Evolutionary conservation across 371 early-diverging fungal genomes (phyloP), one percentile per base, ranked within the genome.

Genomic region (Fennellomyces sp.): DNA sequence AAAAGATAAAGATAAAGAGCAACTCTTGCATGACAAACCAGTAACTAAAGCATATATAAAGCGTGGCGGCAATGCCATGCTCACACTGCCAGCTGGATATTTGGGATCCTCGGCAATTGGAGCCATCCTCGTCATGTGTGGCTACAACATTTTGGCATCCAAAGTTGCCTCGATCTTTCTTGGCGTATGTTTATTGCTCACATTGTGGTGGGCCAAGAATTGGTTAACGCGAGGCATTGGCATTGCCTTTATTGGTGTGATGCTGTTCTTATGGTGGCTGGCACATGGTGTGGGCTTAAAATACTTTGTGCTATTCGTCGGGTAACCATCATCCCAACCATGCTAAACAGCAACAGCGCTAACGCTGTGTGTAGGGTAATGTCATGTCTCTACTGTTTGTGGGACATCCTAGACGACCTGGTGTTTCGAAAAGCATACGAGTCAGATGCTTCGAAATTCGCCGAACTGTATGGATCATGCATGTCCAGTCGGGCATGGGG

Each of bases 391-490:
- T 94, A 96, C 68, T 81, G 88, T 48, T 81, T 94, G 19, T 92
- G 93, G 88, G 96, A 96, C 75, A 94, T 95, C 64, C 71, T 95
- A 55, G 95, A 96, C 52, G 94, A 94, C 72, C 79, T 95, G 12
- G 84, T 96, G 3, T 73, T 88, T 50, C 80, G 93, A 33, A 92
- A 92, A 73, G 91, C 90, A n/a, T 89, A 94, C 70, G 91, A 90
- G 56, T 88, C 89, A 25, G 96, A 95, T 66, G 94, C 95, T 0
- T 81, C 89, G 8, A 81, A 85, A 66, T 95, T 94, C 75, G 88
- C 94, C 3, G 69, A 89, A 50, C 61, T 88, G 50, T 91, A 88
- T 39, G 81, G 88, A 21, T 78, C n/a, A n/a, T n/a, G n/a, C n/a
- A n/a, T 90, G 42, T 76, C 88, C 8, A 78, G 88, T 19, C 91